Evolutionary conservation across 2,329 filamentous ascomycete species (phyloP), one percentile per base, ranked within the genome.

Genomic region (Cladophialophora carrionii): DNA sequence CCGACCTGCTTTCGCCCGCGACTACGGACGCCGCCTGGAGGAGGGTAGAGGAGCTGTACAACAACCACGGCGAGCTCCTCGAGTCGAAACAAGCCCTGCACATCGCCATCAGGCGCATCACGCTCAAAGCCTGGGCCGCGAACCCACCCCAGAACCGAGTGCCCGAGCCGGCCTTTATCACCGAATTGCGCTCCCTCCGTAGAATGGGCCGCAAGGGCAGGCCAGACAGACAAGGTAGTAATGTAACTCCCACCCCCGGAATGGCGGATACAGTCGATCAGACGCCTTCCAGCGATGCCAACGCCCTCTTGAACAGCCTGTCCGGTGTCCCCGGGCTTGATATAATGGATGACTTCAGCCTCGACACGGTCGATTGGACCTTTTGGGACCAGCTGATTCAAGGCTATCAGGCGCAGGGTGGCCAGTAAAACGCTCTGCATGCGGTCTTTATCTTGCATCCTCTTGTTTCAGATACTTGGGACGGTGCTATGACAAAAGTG

Each of bases 301-400:
- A 41, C 9, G 54, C 29, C 2, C n/a, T 37, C 1, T 41, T 57
- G 24, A 37, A 20, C 54, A 41, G 32, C 29, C 32, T 57, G 41
- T 43, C 41, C n/a, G 54, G 37, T 22, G 32, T 20, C 5, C n/a
- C 29, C 12, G 31, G 20, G 17, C 10, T 41, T 2, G 41, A 37
- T 20, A 12, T 57, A n/a, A 32, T n/a, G 31, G n/a, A 57, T 37
- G 24, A 43, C 20, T 43, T 57, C 31, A 43, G 22, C 20, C 54
- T 43, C 20, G 54, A 57, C 24, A 22, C 17, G 32, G 17, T 37
- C 12, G 54, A 57, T 10, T 41, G 54, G 54, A 8, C 41, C 20
- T 57, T 57, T 57, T 57, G 54, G 54, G 54, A 57, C 29, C 54
- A 57, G 31, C 24, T 57, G 29, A 57, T 41, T 7, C 54, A 31